These are phyloP conservation scores for Potentilla sterilis DNA, from an alignment of 306 rosid genomes.

Conservation along the genomic window DNA sequence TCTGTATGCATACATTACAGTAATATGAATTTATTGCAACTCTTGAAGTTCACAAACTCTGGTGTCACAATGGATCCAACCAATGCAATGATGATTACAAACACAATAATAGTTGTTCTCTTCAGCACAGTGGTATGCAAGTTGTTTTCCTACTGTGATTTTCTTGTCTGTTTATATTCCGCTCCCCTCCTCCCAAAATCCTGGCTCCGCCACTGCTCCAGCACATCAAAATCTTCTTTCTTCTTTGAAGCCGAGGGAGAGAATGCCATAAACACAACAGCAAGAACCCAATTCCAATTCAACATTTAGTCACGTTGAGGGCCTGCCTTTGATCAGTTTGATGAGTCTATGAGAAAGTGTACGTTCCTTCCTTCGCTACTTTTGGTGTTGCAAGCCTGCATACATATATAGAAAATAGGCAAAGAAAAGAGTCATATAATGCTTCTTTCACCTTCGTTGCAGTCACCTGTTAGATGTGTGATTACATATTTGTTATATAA, in stretches of 20 bases:
- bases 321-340: background rate
- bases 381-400: background rate
- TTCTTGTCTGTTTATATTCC: no score
- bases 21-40: slow-evolving; percentile 9
- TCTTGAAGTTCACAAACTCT: slow-evolving; percentile 69
- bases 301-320: background rate
- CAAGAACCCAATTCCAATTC: background rate
- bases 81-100: slow-evolving; percentile 75
- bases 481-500: background rate
- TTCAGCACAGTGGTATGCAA: slow-evolving; percentile 74
- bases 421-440: background rate
- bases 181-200: no score
- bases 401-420: background rate
- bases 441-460: background rate
- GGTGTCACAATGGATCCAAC: slow-evolving; percentile 76
- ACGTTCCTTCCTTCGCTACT: background rate
- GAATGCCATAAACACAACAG: slow-evolving; percentile 12
- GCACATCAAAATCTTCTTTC: background rate
- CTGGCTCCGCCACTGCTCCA: no score
- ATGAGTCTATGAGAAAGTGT: background rate
- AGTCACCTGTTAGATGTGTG: background rate
- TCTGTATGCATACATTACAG: background rate
- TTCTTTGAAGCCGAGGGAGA: background rate
- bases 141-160: background rate
- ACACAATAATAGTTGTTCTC: slow-evolving; percentile 77